A percentile compares a stretch with the other conserved stretches of the same genome.
phyloP scores from a whole-genome alignment of 371 early-diverging fungal genomes.

The Rhizopus arrhizus region DNA sequence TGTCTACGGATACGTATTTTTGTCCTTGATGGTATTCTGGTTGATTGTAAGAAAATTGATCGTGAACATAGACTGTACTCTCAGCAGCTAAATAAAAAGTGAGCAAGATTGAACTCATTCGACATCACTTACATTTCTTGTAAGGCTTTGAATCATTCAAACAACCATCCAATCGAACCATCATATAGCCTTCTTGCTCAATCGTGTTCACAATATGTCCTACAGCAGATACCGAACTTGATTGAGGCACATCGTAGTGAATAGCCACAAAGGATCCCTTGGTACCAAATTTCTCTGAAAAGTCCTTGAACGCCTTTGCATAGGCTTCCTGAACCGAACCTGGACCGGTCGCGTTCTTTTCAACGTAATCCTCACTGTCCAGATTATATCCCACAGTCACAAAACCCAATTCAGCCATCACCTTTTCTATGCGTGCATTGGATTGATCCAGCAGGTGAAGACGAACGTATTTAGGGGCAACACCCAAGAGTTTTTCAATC shows the following conservation, averaged over 20 bases:
- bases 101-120: not conserved
- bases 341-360: slow-evolving; percentile 18
- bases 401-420: slow-evolving; percentile 53
- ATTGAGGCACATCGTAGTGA: slow-evolving; percentile 61
- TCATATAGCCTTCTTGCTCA: slow-evolving; percentile 52
- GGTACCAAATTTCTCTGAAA: slow-evolving; percentile 45
- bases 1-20: slow-evolving; percentile 1
- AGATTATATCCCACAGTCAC: slow-evolving; percentile 56
- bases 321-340: slow-evolving; percentile 6
- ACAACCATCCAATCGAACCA: slow-evolving; percentile 65
- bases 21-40: slow-evolving; percentile 56
- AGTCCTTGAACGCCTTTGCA: slow-evolving; percentile 30
- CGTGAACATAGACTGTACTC: slow-evolving; percentile 38
- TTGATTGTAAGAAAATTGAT: slow-evolving; percentile 51
- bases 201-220: slow-evolving; percentile 53
- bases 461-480: slow-evolving; percentile 57
- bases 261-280: slow-evolving; percentile 58
- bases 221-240: slow-evolving; percentile 51
- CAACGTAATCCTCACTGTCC: slow-evolving; percentile 58
- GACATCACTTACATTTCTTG: slow-evolving; percentile 20
- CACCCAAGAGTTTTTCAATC: slow-evolving; percentile 51
- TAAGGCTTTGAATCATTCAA: slow-evolving; percentile 57
- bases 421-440: slow-evolving; percentile 44
- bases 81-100: slow-evolving; percentile 12
- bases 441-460: slow-evolving; percentile 51